Evolutionary conservation across 148 eudicot species (phyloP), one percentile per base, ranked within the genome.

Genomic region (Chenopodium suecicum): DNA sequence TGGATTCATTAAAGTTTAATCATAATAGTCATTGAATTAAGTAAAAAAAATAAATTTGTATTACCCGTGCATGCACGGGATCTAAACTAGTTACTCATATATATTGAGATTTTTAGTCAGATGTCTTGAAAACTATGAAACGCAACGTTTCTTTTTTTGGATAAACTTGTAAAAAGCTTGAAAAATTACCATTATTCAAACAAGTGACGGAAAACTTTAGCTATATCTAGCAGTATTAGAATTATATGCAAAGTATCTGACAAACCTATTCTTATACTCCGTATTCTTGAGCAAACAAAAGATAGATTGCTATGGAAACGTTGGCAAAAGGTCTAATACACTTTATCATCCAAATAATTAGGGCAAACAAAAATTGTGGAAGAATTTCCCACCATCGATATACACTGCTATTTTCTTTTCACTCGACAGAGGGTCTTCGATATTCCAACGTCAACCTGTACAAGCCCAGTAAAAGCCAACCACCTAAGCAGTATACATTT

Each of bases 401-500:
- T 83, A 83, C 78, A 79, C 82, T 74, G 74, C 69, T 79, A 47
- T 37, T 73, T 48, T 73, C 54, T 32, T 12, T 25, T 29, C 32
- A 41, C 31, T 60, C 69, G 27, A 22, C 44, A 19, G 44, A 77
- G 63, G 23, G 50, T 56, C 68, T 34, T 68, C 68, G 56, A 19
- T 23, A 46, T 74, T 74, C 50, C 67, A 66, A 58, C 79, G 16
- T 52, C 68, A 14, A 52, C 74, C 85, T 83, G 82, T 83, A 78
- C 85, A 83, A 83, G 82, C 79, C 79, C 65, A 73, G 75, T 68
- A 20, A 41, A 41, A 64, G 73, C 78, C 65, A 81, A 75, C 54
- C 71, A 62, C 54, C 78, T 41, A 83, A 70, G 77, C 77, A 83
- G 85, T 83, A 82, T 83, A 78, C 81, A 83, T 78, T 65, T 56